These are phyloP conservation scores for Phytophthora megakarya DNA, from an alignment of 352 stramenopile species.

Conservation along the genomic window DNA sequence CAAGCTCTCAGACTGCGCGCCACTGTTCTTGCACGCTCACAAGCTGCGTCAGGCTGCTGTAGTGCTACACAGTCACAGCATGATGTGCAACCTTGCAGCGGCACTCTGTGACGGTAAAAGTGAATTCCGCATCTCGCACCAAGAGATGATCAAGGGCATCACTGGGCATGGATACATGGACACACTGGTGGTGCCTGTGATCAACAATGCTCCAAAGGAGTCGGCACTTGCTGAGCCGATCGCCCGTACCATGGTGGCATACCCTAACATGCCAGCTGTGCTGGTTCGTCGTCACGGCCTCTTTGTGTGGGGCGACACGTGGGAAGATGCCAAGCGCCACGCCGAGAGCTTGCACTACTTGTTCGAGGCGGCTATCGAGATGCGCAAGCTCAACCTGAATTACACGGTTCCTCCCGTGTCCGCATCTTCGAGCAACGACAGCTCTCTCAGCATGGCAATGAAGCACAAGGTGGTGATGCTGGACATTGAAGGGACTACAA, in stretches of 20 bases:
- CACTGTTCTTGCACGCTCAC: constrained; percentile 95
- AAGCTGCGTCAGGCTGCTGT: constrained; percentile 76
- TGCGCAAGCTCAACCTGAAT: constrained; percentile 89
- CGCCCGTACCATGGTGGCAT: constrained; percentile 77
- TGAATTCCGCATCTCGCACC: constrained; percentile 92
- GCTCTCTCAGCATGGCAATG: constrained; percentile 60
- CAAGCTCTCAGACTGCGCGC: constrained; percentile 94
- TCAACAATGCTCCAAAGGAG: constrained; percentile 96
- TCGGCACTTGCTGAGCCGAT: constrained; percentile 92
- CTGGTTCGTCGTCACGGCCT: constrained; percentile 95
- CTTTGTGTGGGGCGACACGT: constrained; percentile 96
- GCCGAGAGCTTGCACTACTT: constrained; percentile 97
- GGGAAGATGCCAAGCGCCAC: constrained; percentile 96
- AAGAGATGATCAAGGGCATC: constrained; percentile 98
- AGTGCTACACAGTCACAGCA: constrained; percentile 80
- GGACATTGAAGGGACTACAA: constrained; percentile 97
- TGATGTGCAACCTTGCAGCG: constrained; percentile 90
- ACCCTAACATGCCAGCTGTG: constrained; percentile 91
- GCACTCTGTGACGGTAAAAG: constrained; percentile 84
- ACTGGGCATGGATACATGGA: constrained; percentile 91
- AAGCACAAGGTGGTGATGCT: constrained; percentile 93
- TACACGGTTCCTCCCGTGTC: constrained; percentile 47
- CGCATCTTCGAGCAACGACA: constrained; percentile 49
- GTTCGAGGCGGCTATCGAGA: constrained; percentile 91
- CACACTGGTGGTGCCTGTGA: constrained; percentile 95